Conservation (phyloP, 108 stramenopile genomes). For the Mayamaea pseudoterrestris region DNA sequence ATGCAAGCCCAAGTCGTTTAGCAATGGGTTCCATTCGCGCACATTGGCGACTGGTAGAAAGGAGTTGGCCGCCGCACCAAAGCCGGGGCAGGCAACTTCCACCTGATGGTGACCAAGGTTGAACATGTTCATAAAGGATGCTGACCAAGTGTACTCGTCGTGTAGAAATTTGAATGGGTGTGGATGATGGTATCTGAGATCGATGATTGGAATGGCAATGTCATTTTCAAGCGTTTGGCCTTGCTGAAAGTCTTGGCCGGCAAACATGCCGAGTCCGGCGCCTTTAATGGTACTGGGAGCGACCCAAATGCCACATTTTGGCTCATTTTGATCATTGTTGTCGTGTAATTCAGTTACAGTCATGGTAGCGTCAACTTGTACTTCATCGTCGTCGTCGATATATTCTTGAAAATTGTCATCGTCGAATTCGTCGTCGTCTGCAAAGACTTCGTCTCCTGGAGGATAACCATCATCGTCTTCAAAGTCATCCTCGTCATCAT, state of each 20-base stretch:
- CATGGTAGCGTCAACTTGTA: too few relatives aligned
- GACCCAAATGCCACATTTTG: constrained; percentile 42
- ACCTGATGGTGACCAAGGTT: constrained; percentile 7
- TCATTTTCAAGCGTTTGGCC: constrained; percentile 20
- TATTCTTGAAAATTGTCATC: too few relatives aligned
- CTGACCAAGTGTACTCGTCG: constrained; percentile 31
- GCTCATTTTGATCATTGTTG: too few relatives aligned
- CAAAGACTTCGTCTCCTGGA: too few relatives aligned
- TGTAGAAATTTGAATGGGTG: constrained; percentile 15
- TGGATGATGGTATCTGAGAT: constrained; percentile 6
- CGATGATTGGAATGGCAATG: constrained; percentile 29
- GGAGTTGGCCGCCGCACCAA: constrained; percentile 26
- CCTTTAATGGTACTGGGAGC: constrained; percentile 44
- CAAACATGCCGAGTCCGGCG: constrained; percentile 60
- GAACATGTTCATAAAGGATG: not conserved
- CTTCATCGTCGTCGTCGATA: too few relatives aligned
- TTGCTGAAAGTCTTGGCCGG: constrained; percentile 27
- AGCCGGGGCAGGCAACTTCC: constrained; percentile 21
- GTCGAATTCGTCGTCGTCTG: too few relatives aligned
- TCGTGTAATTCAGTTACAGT: too few relatives aligned
- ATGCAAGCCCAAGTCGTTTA: constrained; percentile 6
- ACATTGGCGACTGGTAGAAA: constrained; percentile 25
- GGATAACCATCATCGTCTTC: too few relatives aligned
- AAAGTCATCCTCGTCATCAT: too few relatives aligned
- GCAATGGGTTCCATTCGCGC: constrained; percentile 9